Evolutionary conservation across 139 green algal species (phyloP).

Genomic region (Tetradesmus lagerheimii): DNA sequence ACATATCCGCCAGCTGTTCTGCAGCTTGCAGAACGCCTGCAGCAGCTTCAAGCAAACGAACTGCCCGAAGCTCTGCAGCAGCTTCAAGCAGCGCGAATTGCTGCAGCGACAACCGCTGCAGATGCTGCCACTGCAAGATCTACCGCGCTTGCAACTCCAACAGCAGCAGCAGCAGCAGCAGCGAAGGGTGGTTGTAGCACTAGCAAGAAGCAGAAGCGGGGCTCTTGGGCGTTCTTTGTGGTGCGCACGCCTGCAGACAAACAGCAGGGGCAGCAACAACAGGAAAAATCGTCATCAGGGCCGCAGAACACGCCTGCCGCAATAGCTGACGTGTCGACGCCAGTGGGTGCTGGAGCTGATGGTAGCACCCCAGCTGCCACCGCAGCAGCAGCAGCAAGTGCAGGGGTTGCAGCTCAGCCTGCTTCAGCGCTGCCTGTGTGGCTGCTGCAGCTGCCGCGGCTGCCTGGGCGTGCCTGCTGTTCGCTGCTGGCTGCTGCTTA

Average conservation of each 20-base stretch:
- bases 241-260: slow-evolving; percentile 5
- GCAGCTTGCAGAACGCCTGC: not conserved
- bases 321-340: not conserved
- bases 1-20: not conserved
- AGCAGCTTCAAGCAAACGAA: not conserved
- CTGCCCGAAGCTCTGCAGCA: slow-evolving; percentile 4
- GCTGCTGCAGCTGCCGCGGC: not conserved
- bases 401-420: not conserved
- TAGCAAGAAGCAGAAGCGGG: not conserved
- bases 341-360: not conserved
- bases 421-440: not conserved
- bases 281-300: not conserved
- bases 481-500: not conserved
- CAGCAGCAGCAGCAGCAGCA: not conserved
- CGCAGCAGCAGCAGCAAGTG: not conserved
- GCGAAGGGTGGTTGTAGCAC: not conserved
- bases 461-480: not conserved
- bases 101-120: not conserved
- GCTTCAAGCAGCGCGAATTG: not conserved
- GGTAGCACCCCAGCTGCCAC: not conserved
- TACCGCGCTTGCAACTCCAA: not conserved
- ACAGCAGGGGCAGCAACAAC: not conserved
- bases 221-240: not conserved
- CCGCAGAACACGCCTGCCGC: not conserved
- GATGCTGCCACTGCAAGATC: not conserved